phyloP scores from a whole-genome alignment of 768 basidiomycete species.

The Lactifluus piperatus region DNA sequence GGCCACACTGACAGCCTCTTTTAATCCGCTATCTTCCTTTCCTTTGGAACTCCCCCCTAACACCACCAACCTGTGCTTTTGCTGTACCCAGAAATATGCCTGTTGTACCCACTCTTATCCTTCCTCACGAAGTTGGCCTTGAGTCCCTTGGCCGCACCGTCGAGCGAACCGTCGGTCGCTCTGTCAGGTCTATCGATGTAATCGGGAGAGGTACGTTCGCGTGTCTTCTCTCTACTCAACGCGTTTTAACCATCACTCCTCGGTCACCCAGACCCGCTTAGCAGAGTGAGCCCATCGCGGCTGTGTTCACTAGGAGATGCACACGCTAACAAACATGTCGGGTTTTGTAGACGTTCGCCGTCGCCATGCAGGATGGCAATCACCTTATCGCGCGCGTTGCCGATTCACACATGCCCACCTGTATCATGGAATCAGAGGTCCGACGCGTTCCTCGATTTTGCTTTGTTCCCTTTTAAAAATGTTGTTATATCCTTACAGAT shows the following conservation, averaged over 20 bases:
- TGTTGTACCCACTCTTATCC: constrained; percentile 4
- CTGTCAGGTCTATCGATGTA: constrained; percentile 21
- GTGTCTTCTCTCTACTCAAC: neutral
- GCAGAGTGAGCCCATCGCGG: constrained; percentile 4
- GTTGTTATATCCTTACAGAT: constrained; percentile 16
- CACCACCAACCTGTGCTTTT: neutral
- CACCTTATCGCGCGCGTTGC: constrained; percentile 21
- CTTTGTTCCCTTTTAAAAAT: neutral
- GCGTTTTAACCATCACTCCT: neutral
- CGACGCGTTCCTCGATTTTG: neutral
- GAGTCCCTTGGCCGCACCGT: constrained; percentile 21
- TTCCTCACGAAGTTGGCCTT: constrained; percentile 16
- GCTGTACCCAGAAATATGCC: constrained; percentile 7
- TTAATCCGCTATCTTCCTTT: neutral
- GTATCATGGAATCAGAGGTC: constrained; percentile 22
- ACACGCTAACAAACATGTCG: constrained; percentile 5
- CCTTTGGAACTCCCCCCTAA: neutral
- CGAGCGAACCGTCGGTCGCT: constrained; percentile 8
- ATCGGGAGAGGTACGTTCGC: constrained; percentile 21
- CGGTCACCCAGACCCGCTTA: constrained; percentile 3
- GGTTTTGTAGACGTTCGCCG: constrained; percentile 20
- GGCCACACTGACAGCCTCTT: neutral
- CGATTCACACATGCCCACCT: constrained; percentile 12
- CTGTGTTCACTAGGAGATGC: neutral
- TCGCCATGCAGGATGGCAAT: constrained; percentile 21